phyloP scores from a whole-genome alignment of 371 early-diverging fungal genomes.

The Conidiobolus incongruus region DNA sequence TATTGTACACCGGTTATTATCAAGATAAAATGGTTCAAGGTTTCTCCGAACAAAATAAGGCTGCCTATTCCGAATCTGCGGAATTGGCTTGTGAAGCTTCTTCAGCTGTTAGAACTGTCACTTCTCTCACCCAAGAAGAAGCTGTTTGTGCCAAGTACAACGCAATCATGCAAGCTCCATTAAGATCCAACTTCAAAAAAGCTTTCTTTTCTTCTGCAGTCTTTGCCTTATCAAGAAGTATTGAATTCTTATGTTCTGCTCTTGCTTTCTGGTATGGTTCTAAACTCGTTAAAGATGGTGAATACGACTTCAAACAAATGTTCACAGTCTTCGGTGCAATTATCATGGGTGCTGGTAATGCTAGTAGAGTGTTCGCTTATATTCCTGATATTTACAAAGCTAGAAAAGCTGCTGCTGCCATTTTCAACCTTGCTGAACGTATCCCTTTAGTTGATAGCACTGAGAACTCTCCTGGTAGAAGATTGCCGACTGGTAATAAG shows the following conservation, averaged over 20 bases:
- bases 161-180: slow-evolving; percentile 28
- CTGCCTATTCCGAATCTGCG: slow-evolving; percentile 38
- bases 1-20: slow-evolving; percentile 7
- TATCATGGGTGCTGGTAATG: slow-evolving; percentile 1
- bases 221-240: slow-evolving; percentile 33
- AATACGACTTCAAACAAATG: slow-evolving; percentile 6
- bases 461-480: slow-evolving; percentile 10
- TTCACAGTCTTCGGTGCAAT: slow-evolving; percentile 7
- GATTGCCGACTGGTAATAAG: slow-evolving; percentile 1
- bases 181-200: slow-evolving; percentile 22
- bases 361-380: slow-evolving; percentile 5
- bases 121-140: slow-evolving; percentile 50
- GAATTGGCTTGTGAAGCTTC: slow-evolving; percentile 73
- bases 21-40: slow-evolving; percentile 4
- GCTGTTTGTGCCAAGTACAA: slow-evolving; percentile 27
- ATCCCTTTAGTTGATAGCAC: slow-evolving; percentile 21
- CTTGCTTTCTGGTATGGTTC: slow-evolving; percentile 31
- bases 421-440: slow-evolving; percentile 30
- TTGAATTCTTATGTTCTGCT: slow-evolving; percentile 28
- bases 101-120: slow-evolving; percentile 68
- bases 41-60: slow-evolving; percentile 25
- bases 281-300: slow-evolving; percentile 14
- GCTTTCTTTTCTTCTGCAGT: slow-evolving; percentile 26
- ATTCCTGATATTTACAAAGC: slow-evolving; percentile 16
- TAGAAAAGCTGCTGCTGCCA: slow-evolving; percentile 48